Conservation (phyloP, 768 basidiomycete genomes). For the Mycena leptocephala region DNA sequence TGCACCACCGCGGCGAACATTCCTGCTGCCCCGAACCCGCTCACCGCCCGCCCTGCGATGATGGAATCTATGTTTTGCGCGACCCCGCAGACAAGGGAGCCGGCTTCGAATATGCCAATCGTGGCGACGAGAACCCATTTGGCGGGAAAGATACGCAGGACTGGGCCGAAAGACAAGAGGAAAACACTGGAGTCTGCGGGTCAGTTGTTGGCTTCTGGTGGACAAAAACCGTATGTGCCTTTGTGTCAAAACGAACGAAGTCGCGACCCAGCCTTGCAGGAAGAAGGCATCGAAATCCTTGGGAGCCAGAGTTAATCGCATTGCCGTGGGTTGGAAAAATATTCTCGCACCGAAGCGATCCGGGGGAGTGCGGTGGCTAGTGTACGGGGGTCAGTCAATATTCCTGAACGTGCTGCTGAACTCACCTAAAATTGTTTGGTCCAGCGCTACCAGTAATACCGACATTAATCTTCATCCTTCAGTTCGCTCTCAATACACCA, state of each 20-base stretch:
- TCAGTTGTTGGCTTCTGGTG: background rate
- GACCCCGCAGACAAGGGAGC: conserved; percentile 51
- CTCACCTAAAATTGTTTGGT: conserved; percentile 19
- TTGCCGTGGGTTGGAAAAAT: background rate
- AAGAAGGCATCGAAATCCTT: conserved; percentile 14
- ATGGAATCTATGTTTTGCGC: conserved; percentile 10
- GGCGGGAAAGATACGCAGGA: conserved; percentile 25
- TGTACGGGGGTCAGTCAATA: background rate
- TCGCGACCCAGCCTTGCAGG: conserved; percentile 16
- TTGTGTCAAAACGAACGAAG: conserved; percentile 7
- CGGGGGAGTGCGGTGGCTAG: conserved; percentile 21
- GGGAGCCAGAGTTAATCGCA: background rate
- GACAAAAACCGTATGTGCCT: background rate
- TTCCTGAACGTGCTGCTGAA: background rate
- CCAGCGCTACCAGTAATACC: conserved; percentile 19
- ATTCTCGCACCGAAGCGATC: conserved; percentile 22
- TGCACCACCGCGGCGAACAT: conserved; percentile 49
- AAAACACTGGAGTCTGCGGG: background rate
- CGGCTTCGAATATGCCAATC: conserved; percentile 23
- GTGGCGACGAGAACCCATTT: conserved; percentile 19
- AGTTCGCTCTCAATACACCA: too few species aligned
- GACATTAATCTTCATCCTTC: background rate
- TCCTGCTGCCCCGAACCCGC: conserved; percentile 19
- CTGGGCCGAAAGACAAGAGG: conserved; percentile 26
- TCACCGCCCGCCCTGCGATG: conserved; percentile 26